Evolutionary conservation across 2,329 filamentous ascomycete genomes (phyloP), one percentile per base, ranked within the genome.

Genomic region (Amauroascus niger): DNA sequence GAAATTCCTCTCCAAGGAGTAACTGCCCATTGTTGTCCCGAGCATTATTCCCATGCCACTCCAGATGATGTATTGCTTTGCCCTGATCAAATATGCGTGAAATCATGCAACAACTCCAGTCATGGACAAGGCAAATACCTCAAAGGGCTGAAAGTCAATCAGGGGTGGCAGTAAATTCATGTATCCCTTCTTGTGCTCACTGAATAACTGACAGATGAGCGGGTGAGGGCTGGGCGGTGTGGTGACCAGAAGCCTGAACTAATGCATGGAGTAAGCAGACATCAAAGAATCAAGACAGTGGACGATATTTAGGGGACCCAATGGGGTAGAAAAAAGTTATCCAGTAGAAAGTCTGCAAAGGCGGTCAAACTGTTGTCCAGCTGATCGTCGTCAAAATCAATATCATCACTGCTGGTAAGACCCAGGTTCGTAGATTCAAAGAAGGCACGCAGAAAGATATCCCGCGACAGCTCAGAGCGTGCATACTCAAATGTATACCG

Each of bases 401-500:
- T n/a, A n/a, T 28, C 16, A 7, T 18, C 9, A 26, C 18, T 26
- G 22, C n/a, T n/a, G 33, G 14, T 9, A 13, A 40, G 16, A 39
- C 26, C 32, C 9, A 37, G 18, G 16, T 43, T 28, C 28, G 50
- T 30, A 46, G 24, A 53, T 3, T 46, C n/a, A 39, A 51, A 57
- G 47, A 57, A 57, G 32, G 26, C 16, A 20, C 47, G 32, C 43
- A 57, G 33, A 30, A 54, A 49, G 6, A 13, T 47, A 35, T 47
- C 44, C 18, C n/a, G 18, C 3, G 44, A 47, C 16, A 47, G 7
- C 26, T 59, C 56, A 11, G 59, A 58, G 22, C 50, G 53, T 16
- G 55, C 53, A 53, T 54, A 56, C 53, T 60, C 56, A 52, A 58
- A 60, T 22, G 56, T 58, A 40, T 59, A 55, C 33, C 57, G 59